Percentiles rank a stretch among this genome's conserved stretches.
phyloP scores from a whole-genome alignment of 257 asterid genomes.

The Petrea volubilis region DNA sequence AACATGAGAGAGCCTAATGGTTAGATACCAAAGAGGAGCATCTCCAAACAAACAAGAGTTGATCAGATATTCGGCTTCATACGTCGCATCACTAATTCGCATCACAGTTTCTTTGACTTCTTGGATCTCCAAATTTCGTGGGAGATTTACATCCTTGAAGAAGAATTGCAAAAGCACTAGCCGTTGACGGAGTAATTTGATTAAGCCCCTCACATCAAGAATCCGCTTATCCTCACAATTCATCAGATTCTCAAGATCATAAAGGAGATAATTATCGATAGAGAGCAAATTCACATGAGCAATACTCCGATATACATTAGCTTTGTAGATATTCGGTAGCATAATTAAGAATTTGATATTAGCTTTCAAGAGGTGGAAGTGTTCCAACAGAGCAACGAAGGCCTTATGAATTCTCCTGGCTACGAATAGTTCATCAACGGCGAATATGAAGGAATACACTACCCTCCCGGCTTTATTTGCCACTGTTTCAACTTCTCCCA shows the following conservation, averaged over 20 bases:
- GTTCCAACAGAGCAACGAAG: background rate
- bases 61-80: conserved; percentile 27
- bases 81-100: conserved; percentile 16
- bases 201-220: background rate
- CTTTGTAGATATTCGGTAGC: background rate
- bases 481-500: too few relatives aligned
- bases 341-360: background rate
- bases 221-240: background rate
- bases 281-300: background rate
- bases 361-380: background rate
- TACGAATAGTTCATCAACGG: too few relatives aligned
- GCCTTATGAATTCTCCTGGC: too few relatives aligned
- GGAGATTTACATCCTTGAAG: background rate
- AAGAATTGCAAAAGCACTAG: background rate
- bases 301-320: background rate
- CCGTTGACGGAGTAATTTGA: background rate
- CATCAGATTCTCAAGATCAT: background rate
- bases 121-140: background rate
- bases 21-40: conserved; percentile 14
- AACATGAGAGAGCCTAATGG: too few relatives aligned
- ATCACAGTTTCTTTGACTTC: background rate
- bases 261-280: background rate
- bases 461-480: background rate
- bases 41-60: conserved; percentile 7
- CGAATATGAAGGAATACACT: too few relatives aligned